A percentile compares a stretch with the other conserved stretches of the same genome.
Evolutionary conservation across 176 grass and related monocot species (phyloP).

Genomic region (Hsuehochloa calcarea): DNA sequence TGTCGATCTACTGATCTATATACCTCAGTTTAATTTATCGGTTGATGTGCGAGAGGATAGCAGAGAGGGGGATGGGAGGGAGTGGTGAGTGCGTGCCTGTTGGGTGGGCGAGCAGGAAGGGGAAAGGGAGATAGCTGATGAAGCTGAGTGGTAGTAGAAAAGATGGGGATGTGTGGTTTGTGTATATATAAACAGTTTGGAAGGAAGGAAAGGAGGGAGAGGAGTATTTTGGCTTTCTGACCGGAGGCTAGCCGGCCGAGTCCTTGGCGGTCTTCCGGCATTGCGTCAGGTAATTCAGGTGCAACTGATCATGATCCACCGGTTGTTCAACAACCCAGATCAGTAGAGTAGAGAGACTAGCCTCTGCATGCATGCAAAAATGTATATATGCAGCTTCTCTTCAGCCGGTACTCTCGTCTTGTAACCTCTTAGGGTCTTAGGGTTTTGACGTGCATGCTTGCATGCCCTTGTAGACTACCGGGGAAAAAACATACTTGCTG

Average conservation of each 20-base stretch:
- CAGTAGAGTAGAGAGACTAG: background rate
- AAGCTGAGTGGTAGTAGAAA: constrained; percentile 33
- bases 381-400: background rate
- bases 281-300: constrained; percentile 52
- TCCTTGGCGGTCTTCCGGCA: constrained; percentile 42
- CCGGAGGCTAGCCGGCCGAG: constrained; percentile 34
- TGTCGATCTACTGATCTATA: background rate
- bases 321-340: constrained; percentile 37
- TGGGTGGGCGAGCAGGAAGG: constrained; percentile 39
- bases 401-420: background rate
- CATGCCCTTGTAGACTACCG: background rate
- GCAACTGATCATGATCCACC: constrained; percentile 57
- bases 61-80: background rate
- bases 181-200: constrained; percentile 63
- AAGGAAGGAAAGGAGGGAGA: background rate
- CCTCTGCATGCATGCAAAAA: background rate
- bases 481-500: background rate
- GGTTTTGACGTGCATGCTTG: background rate
- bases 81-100: constrained; percentile 38
- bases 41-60: background rate
- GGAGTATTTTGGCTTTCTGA: constrained; percentile 54
- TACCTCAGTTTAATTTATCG: constrained; percentile 6
- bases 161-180: constrained; percentile 29
- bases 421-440: background rate
- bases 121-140: constrained; percentile 19